Percentiles rank a stretch among this genome's conserved stretches.
Conservation (phyloP, 352 stramenopile species). For the Phytophthora hibernalis region DNA sequence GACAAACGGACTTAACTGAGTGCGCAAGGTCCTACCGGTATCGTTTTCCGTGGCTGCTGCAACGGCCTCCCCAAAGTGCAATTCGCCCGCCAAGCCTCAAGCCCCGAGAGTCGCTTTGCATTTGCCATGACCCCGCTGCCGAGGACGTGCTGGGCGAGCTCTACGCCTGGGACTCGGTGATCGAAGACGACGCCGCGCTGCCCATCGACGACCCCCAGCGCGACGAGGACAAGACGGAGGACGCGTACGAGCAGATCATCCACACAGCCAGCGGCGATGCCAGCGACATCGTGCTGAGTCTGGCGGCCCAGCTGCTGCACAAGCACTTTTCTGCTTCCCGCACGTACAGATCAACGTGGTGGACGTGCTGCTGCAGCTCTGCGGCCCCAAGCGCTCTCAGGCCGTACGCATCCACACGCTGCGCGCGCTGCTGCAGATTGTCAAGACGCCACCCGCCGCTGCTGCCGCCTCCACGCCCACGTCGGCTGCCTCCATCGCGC, state of each 20-base stretch:
- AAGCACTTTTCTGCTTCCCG: slow-evolving; percentile 84
- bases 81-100: slow-evolving; percentile 18
- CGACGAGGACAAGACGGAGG: slow-evolving; percentile 76
- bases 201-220: slow-evolving; percentile 51
- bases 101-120: not conserved
- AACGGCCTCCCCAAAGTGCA: slow-evolving; percentile 22
- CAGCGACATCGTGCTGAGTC: slow-evolving; percentile 63
- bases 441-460: slow-evolving; percentile 47
- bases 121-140: slow-evolving; percentile 20
- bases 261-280: slow-evolving; percentile 47
- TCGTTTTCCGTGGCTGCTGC: slow-evolving; percentile 16
- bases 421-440: slow-evolving; percentile 71
- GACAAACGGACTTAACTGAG: too few species aligned
- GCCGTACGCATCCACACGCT: slow-evolving; percentile 82
- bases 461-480: slow-evolving; percentile 33
- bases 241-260: slow-evolving; percentile 83
- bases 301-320: slow-evolving; percentile 75
- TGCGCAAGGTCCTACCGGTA: not conserved
- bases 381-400: slow-evolving; percentile 43
- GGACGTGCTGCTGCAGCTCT: slow-evolving; percentile 65
- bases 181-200: slow-evolving; percentile 68
- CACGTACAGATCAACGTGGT: slow-evolving; percentile 83
- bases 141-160: slow-evolving; percentile 65
- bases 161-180: slow-evolving; percentile 71
- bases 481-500: slow-evolving; percentile 33